Conservation (phyloP, 2,329 filamentous ascomycete species). For the Sclerotinia glacialis region DNA sequence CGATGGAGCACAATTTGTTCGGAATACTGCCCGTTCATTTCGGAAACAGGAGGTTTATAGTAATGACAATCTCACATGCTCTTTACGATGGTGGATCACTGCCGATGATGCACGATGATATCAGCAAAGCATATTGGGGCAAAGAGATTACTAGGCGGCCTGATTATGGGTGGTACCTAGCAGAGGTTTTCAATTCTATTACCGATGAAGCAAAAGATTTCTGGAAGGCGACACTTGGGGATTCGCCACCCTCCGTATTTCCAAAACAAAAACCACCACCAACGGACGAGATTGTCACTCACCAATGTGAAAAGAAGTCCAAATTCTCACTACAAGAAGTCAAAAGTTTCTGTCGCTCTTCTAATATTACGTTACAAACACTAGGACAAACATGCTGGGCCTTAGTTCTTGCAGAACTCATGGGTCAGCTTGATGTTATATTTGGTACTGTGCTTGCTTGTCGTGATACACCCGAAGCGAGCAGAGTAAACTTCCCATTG, state of each 20-base stretch:
- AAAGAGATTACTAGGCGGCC: conserved; percentile 43
- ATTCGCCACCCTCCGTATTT: conserved; percentile 45
- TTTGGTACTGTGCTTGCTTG: conserved; percentile 85
- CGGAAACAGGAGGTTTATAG: conserved; percentile 43
- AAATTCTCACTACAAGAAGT: conserved; percentile 44
- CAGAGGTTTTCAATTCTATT: conserved; percentile 41
- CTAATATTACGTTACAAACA: conserved; percentile 71
- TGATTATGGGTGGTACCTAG: conserved; percentile 53
- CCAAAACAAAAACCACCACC: conserved; percentile 35
- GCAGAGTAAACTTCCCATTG: conserved; percentile 74
- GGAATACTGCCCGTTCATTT: conserved; percentile 51
- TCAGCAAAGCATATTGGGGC: conserved; percentile 61
- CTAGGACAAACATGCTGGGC: conserved; percentile 77
- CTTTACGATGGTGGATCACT: conserved; percentile 90
- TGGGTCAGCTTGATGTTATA: conserved; percentile 66
- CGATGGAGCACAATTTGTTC: conserved; percentile 28
- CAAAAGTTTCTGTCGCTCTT: conserved; percentile 59
- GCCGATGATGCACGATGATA: conserved; percentile 66
- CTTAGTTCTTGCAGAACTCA: conserved; percentile 61
- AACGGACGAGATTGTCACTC: conserved; percentile 20
- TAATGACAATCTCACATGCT: conserved; percentile 78
- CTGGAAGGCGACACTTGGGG: conserved; percentile 68
- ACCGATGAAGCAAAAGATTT: conserved; percentile 55
- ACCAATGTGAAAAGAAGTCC: conserved; percentile 50
- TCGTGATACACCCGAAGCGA: conserved; percentile 68